Conservation (phyloP, 2,329 filamentous ascomycete species). For the Penicillium sp. region DNA sequence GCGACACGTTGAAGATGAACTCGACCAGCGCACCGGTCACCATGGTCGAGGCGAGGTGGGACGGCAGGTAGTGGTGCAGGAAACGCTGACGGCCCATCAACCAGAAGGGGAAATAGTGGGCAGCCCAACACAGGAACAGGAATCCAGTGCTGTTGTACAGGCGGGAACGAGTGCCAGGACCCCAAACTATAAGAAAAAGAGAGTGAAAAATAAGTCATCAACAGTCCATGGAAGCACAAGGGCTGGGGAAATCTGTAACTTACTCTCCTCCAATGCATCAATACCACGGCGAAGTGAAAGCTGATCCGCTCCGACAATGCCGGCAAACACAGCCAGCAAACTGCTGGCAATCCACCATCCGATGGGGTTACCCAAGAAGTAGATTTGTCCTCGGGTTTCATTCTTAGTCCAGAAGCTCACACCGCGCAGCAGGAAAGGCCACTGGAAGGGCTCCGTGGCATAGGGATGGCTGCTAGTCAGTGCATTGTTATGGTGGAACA, state of each 20-base stretch:
- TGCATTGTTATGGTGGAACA: constrained; percentile 99
- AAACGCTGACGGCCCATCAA: constrained; percentile 98
- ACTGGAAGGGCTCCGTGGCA: constrained; percentile 90
- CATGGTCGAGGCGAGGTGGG: constrained; percentile 85
- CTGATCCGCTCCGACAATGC: constrained; percentile 90
- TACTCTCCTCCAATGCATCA: constrained; percentile 89
- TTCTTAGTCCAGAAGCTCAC: constrained; percentile 99
- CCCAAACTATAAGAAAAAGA: constrained; percentile 39
- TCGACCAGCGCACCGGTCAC: constrained; percentile 90
- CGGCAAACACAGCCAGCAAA: constrained; percentile 87
- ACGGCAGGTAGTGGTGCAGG: constrained; percentile 94
- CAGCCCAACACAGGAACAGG: constrained; percentile 97
- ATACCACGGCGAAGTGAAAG: constrained; percentile 88
- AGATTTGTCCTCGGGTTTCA: constrained; percentile 93
- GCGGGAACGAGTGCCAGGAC: constrained; percentile 78
- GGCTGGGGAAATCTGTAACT: constrained; percentile 47
- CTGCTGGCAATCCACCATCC: constrained; percentile 97
- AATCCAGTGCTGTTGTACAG: constrained; percentile 99
- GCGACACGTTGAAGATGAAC: constrained; percentile 92
- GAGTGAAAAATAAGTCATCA: constrained; percentile 8
- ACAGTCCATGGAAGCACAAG: not conserved
- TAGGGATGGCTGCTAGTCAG: constrained; percentile 97
- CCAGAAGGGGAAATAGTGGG: constrained; percentile 96
- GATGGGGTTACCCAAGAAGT: constrained; percentile 94
- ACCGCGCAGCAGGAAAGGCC: constrained; percentile 95